Conservation (phyloP, 1,284 basidiomycete species). For the Polyporus tsugae region DNA sequence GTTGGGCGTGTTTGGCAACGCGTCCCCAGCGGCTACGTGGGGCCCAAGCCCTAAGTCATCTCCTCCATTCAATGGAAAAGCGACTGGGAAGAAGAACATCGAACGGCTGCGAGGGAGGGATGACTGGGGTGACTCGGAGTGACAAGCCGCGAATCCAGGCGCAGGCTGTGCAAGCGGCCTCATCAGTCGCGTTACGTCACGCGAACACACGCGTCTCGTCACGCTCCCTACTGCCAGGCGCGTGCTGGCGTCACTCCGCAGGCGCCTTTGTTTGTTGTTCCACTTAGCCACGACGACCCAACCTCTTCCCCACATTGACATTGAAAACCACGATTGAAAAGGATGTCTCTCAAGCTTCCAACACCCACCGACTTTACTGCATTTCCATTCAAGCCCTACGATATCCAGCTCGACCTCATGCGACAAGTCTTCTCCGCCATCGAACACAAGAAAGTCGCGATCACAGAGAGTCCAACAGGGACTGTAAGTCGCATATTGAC, state of each 20-base stretch:
- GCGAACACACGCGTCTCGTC: background rate
- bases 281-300: background rate
- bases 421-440: conserved; percentile 85
- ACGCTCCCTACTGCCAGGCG: background rate
- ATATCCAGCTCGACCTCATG: conserved; percentile 92
- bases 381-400: conserved; percentile 90
- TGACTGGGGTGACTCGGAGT: too few species aligned
- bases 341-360: conserved; percentile 55
- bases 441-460: conserved; percentile 78
- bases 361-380: conserved; percentile 74
- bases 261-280: background rate
- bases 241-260: background rate
- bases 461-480: conserved; percentile 89
- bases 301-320: background rate
- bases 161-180: background rate
- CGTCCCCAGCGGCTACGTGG: too few species aligned
- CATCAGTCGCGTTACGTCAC: background rate
- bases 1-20: too few species aligned
- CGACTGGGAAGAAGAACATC: too few species aligned
- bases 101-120: too few species aligned
- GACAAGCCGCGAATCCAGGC: too few species aligned
- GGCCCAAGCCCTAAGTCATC: too few species aligned
- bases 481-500: conserved; percentile 55
- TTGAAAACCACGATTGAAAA: too few species aligned
- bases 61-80: too few species aligned